Base-by-base conservation (phyloP, 73 alveolate genomes). In the Uronychia setigera region DNA sequence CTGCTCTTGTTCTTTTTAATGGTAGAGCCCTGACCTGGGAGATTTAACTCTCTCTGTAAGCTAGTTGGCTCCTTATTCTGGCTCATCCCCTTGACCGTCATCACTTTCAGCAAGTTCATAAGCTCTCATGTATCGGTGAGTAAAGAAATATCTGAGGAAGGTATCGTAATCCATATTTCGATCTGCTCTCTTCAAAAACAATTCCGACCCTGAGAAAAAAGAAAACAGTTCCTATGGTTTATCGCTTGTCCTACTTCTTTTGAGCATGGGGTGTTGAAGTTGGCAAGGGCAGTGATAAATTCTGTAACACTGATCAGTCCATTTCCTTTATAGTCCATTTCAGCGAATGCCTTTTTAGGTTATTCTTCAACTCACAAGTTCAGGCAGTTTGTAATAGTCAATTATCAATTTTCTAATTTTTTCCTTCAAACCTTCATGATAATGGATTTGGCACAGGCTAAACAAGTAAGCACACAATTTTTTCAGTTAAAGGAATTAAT, bases 251-350 rank as follows among this genome's bases (percentile, higher is more conserved):
- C 9, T 59, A 46, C 92, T 9, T 89, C 80, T 35, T 80, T 83
- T 33, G 88, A 29, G 59, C 57, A 84, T 57, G 87, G 86, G 32
- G 85, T 25, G 35, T 84, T 89, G 76, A 75, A 89, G 34, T 35
- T 34, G 1, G 67, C 75, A 30, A 74, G 33, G 25, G 90, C 83
- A 0, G 29, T 32, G 33, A 89, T 33, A 34, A 89, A 79, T 27
- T 84, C 91, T 0, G 84, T 58, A 14, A 77, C 84, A 26, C 58
- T 80, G 31, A 89, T 80, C 35, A 28, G 58, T 13, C 95, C 95
- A 14, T 78, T 89, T 14, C 95, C 95, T 31, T 85, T 25, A 75
- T 84, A 89, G 87, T 89, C 95, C 25, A 89, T 57, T n/a, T 85
- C 89, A 31, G 83, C 34, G 79, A 76, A 89, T 1, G 95, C 95